Conservation (phyloP, 164 flowering plant species). For the Brasenia schreberi region DNA sequence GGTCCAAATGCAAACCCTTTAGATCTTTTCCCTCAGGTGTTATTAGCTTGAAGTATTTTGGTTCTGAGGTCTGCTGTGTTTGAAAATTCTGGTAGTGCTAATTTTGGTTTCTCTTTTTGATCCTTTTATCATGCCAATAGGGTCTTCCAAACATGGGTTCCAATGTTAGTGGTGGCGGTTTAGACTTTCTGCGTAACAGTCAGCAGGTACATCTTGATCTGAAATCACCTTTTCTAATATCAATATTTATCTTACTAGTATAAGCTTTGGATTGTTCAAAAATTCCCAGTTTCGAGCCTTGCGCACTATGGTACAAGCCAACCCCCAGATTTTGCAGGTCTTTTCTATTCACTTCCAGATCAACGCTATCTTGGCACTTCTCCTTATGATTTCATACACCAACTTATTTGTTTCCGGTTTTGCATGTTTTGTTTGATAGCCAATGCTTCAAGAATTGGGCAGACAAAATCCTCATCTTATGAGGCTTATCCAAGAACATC, state of each 20-base stretch:
- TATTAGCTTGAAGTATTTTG: background rate
- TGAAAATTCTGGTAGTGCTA: background rate
- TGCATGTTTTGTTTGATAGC: slow-evolving; percentile 19
- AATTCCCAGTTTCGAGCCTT: slow-evolving; percentile 47
- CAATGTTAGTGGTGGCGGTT: slow-evolving; percentile 52
- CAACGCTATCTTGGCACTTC: background rate
- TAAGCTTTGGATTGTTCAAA: background rate
- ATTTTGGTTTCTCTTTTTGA: background rate
- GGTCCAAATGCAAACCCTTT: slow-evolving; percentile 96
- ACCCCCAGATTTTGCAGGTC: slow-evolving; percentile 73
- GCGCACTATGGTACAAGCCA: slow-evolving; percentile 65
- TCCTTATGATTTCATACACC: background rate
- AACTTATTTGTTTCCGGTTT: background rate
- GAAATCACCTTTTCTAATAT: background rate
- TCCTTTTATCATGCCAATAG: slow-evolving; percentile 17
- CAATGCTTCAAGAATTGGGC: slow-evolving; percentile 74
- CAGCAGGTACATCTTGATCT: slow-evolving; percentile 43
- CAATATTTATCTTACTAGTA: background rate
- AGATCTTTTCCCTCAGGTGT: slow-evolving; percentile 94
- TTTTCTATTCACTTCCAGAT: background rate
- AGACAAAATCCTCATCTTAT: slow-evolving; percentile 56
- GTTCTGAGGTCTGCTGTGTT: background rate
- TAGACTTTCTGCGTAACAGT: slow-evolving; percentile 85
- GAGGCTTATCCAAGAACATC: slow-evolving; percentile 65
- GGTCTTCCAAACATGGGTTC: slow-evolving; percentile 72